phyloP scores from a whole-genome alignment of 805 yeast species.

The Lipomyces lipofer region DNA sequence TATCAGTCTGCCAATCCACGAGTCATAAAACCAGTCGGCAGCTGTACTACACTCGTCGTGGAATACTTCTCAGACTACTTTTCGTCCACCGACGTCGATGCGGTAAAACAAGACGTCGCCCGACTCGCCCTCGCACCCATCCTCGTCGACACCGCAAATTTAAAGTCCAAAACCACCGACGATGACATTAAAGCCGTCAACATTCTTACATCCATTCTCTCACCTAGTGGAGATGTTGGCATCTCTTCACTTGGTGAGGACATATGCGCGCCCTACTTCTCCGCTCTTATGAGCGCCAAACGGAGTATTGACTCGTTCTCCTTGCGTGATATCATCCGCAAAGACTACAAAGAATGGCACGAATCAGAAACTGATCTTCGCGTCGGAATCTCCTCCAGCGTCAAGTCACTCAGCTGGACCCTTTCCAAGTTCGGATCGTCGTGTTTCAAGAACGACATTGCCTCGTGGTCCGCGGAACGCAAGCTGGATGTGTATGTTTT shows the following conservation, averaged over 20 bases:
- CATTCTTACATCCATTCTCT: conserved; percentile 37
- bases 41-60: conserved; percentile 76
- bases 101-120: conserved; percentile 41
- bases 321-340: conserved; percentile 62
- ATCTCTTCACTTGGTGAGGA: not conserved
- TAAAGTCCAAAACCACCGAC: conserved; percentile 52
- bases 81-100: conserved; percentile 28
- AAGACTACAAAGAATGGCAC: conserved; percentile 80
- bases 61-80: conserved; percentile 52
- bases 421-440: conserved; percentile 32
- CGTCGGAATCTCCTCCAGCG: conserved; percentile 78
- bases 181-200: conserved; percentile 54
- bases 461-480: conserved; percentile 39
- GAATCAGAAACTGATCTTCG: conserved; percentile 37
- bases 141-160: conserved; percentile 71
- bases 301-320: conserved; percentile 62
- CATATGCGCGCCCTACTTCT: conserved; percentile 32
- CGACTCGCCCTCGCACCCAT: conserved; percentile 65
- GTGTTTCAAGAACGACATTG: conserved; percentile 37
- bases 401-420: conserved; percentile 62
- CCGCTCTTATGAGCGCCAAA: conserved; percentile 51
- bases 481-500: conserved; percentile 46
- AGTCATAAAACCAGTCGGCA: conserved; percentile 62
- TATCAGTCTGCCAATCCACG: conserved; percentile 56
- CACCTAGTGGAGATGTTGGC: not conserved